phyloP scores from a whole-genome alignment of 306 rosid species.

The Glycine tomentella region DNA sequence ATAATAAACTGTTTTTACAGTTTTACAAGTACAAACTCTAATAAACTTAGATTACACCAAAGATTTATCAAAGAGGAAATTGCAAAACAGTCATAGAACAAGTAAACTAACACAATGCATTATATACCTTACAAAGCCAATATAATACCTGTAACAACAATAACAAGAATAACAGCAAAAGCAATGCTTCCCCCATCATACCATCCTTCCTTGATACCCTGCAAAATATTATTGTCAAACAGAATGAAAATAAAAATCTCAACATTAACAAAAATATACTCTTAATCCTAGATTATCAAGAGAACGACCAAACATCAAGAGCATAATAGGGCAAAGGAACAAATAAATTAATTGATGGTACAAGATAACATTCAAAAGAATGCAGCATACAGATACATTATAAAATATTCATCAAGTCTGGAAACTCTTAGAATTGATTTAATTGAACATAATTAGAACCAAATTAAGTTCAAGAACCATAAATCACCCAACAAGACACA shows the following conservation, averaged over 20 bases:
- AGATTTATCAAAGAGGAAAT: neutral
- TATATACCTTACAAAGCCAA: slow-evolving; percentile 28
- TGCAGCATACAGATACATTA: neutral
- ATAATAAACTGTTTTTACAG: too few species aligned
- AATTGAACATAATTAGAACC: slow-evolving; percentile 1
- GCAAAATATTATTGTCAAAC: slow-evolving; percentile 40
- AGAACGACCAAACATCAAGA: slow-evolving; percentile 2
- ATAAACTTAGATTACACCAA: too few species aligned
- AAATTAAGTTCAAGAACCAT: neutral
- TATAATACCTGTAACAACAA: slow-evolving; percentile 83
- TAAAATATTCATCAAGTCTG: neutral
- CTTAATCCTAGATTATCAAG: slow-evolving; percentile 38
- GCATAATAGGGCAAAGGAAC: neutral
- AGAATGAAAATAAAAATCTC: neutral
- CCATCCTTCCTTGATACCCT: slow-evolving; percentile 99
- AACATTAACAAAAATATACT: slow-evolving; percentile 23
- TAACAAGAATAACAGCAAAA: slow-evolving; percentile 94
- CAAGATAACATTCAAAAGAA: slow-evolving; percentile 9
- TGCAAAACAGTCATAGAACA: neutral
- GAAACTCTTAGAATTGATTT: slow-evolving; percentile 8
- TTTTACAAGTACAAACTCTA: too few species aligned
- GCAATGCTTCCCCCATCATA: slow-evolving; percentile 99
- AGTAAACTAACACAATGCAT: neutral
- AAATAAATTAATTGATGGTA: neutral
- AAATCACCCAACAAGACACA: too few species aligned